Percentiles rank a stretch among this genome's conserved stretches.
Conservation (phyloP, 2,329 filamentous ascomycete species). For the Lachnellula willkommii region DNA sequence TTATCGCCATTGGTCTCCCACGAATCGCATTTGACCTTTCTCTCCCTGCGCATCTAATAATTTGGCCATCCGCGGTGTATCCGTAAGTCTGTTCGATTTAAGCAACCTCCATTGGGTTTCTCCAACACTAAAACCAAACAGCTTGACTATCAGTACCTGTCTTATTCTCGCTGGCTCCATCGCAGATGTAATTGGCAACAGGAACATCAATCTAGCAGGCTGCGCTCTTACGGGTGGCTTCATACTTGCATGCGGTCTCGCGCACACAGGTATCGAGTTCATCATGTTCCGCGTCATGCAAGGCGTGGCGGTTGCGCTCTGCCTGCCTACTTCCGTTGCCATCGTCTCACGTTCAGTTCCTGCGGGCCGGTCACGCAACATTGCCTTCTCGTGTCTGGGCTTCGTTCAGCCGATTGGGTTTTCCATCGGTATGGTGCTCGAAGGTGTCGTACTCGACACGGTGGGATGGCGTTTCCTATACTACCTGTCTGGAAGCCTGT, state of each 20-base stretch:
- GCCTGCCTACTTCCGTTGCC: slow-evolving; percentile 44
- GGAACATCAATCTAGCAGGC: slow-evolving; percentile 41
- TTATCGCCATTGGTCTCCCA: slow-evolving; percentile 37
- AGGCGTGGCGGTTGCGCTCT: slow-evolving; percentile 42
- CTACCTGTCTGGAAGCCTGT: slow-evolving; percentile 37
- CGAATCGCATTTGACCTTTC: slow-evolving; percentile 35
- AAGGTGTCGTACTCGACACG: slow-evolving; percentile 43
- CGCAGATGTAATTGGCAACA: slow-evolving; percentile 43
- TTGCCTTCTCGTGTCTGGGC: slow-evolving; percentile 41
- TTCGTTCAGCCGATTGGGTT: slow-evolving; percentile 45
- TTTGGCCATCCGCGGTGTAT: slow-evolving; percentile 14
- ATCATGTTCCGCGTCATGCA: slow-evolving; percentile 43
- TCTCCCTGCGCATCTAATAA: slow-evolving; percentile 4
- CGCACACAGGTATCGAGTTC: slow-evolving; percentile 36
- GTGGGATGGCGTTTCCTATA: slow-evolving; percentile 45
- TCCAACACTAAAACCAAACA: slow-evolving; percentile 1
- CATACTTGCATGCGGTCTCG: slow-evolving; percentile 40
- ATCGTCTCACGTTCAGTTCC: slow-evolving; percentile 43
- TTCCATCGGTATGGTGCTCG: slow-evolving; percentile 45
- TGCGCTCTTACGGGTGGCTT: slow-evolving; percentile 39
- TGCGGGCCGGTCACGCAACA: slow-evolving; percentile 33
- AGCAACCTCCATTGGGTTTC: neutral
- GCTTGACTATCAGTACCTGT: slow-evolving; percentile 39
- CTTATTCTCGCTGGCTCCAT: slow-evolving; percentile 46
- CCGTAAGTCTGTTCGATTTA: neutral